Evolutionary conservation across 2,329 filamentous ascomycete genomes (phyloP).

Genomic region (Aulographum hederae): DNA sequence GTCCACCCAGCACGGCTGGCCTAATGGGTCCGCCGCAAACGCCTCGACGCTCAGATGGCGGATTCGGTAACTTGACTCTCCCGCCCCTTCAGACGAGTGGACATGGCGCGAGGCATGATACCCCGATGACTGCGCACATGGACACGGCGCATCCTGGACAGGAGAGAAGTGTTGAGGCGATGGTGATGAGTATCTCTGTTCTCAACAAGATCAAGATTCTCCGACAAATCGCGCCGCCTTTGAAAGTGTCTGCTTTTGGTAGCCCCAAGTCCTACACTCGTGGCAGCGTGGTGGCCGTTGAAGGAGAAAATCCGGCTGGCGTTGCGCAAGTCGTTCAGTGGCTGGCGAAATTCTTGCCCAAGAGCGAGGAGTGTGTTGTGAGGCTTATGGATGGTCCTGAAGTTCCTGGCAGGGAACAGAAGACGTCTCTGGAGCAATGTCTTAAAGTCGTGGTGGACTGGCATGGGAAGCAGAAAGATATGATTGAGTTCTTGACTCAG

Average conservation of each 20-base stretch:
- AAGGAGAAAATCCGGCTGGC: conserved; percentile 57
- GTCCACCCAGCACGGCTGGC: too few species aligned
- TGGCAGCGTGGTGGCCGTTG: conserved; percentile 69
- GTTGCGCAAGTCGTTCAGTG: conserved; percentile 46
- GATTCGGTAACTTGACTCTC: too few species aligned
- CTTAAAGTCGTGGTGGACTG: conserved; percentile 51
- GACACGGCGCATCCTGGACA: too few species aligned
- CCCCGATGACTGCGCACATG: too few species aligned
- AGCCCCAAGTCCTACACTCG: too few species aligned
- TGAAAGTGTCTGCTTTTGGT: too few species aligned
- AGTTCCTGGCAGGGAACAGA: conserved; percentile 12
- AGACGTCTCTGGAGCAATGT: conserved; percentile 33
- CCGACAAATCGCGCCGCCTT: conserved; percentile 57
- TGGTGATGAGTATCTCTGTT: conserved; percentile 58
- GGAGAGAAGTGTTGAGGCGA: too few species aligned
- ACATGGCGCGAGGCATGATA: too few species aligned
- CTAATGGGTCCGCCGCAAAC: too few species aligned
- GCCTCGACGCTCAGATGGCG: too few species aligned
- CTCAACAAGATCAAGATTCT: conserved; percentile 62
- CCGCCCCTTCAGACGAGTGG: too few species aligned
- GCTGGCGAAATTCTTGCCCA: conserved; percentile 35
- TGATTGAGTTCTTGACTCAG: conserved; percentile 38
- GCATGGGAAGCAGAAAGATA: conserved; percentile 58
- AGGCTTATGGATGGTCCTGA: conserved; percentile 30
- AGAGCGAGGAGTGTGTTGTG: conserved; percentile 32